These are phyloP conservation scores for Otatea glauca DNA, from an alignment of 176 grass and related monocot species.

Conservation along the genomic window DNA sequence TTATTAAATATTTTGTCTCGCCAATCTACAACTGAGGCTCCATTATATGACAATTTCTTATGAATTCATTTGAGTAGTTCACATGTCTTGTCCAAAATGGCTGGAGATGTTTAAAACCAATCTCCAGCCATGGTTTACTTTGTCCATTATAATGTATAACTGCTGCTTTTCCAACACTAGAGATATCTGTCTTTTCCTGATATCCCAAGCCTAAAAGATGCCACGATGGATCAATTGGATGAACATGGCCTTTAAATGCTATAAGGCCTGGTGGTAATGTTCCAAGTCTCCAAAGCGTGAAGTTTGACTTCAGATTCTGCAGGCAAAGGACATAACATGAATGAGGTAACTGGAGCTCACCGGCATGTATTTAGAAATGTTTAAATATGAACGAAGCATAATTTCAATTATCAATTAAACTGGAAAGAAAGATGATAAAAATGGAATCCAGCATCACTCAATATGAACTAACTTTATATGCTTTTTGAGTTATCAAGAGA, in stretches of 20 bases:
- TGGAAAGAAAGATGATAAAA: conserved; percentile 15
- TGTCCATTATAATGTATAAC: conserved; percentile 98
- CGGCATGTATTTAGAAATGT: conserved; percentile 11
- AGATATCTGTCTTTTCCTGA: conserved; percentile 90
- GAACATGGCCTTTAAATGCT: conserved; percentile 90
- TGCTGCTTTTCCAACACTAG: conserved; percentile 70
- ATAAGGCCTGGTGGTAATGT: conserved; percentile 94
- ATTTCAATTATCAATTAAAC: conserved; percentile 15
- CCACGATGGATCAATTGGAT: conserved; percentile 85
- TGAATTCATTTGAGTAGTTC: conserved; percentile 90
- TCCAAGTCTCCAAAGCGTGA: conserved; percentile 96
- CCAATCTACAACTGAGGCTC: conserved; percentile 74
- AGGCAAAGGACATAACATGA: conserved; percentile 26
- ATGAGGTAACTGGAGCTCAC: conserved; percentile 2
- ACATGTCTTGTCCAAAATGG: conserved; percentile 96
- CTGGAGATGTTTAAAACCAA: conserved; percentile 82
- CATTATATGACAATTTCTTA: conserved; percentile 94
- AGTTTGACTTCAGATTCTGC: conserved; percentile 95
- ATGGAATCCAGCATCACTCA: neutral
- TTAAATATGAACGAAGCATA: conserved; percentile 12
- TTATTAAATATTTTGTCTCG: conserved; percentile 36
- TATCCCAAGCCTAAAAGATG: conserved; percentile 95
- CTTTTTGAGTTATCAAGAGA: conserved; percentile 28
- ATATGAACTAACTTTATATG: conserved; percentile 20
- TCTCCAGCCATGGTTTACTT: conserved; percentile 95